phyloP scores from a whole-genome alignment of 805 yeast genomes.

The Jamesozyma lodderae region DNA sequence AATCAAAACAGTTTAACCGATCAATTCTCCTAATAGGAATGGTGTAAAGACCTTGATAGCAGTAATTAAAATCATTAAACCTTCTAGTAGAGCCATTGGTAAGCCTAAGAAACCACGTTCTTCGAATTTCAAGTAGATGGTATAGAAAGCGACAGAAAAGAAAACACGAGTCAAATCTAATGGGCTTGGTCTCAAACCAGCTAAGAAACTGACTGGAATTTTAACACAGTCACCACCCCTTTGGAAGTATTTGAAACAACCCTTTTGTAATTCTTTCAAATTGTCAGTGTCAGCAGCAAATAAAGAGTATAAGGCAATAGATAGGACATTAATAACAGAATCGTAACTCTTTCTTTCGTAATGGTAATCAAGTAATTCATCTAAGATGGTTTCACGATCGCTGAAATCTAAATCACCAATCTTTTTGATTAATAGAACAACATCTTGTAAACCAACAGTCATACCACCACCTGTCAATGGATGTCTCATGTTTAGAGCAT shows the following conservation, averaged over 20 bases:
- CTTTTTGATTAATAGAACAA: conserved; percentile 52
- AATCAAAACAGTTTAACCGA: conserved; percentile 24
- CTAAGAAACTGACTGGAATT: conserved; percentile 74
- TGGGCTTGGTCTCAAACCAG: conserved; percentile 77
- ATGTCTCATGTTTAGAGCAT: conserved; percentile 94
- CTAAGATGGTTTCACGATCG: conserved; percentile 49
- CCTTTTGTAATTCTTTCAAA: conserved; percentile 64
- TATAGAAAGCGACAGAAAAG: conserved; percentile 81
- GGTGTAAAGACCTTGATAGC: conserved; percentile 79
- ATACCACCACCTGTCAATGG: conserved; percentile 98
- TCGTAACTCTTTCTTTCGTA: conserved; percentile 68
- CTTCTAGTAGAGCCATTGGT: conserved; percentile 64
- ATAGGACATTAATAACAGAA: conserved; percentile 79
- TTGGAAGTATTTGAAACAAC: conserved; percentile 81
- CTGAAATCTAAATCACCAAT: conserved; percentile 35
- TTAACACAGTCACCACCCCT: conserved; percentile 73
- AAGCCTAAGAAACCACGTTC: conserved; percentile 57
- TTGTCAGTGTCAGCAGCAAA: conserved; percentile 77
- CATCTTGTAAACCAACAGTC: conserved; percentile 92
- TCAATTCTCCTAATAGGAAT: conserved; percentile 48
- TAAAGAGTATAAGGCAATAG: conserved; percentile 80
- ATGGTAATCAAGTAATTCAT: conserved; percentile 60
- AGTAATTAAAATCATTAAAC: conserved; percentile 56
- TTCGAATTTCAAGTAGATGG: conserved; percentile 59
- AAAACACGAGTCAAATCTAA: conserved; percentile 71